Base-by-base conservation (phyloP, 768 basidiomycete genomes). In the Lactifluus hygrophoroides region DNA sequence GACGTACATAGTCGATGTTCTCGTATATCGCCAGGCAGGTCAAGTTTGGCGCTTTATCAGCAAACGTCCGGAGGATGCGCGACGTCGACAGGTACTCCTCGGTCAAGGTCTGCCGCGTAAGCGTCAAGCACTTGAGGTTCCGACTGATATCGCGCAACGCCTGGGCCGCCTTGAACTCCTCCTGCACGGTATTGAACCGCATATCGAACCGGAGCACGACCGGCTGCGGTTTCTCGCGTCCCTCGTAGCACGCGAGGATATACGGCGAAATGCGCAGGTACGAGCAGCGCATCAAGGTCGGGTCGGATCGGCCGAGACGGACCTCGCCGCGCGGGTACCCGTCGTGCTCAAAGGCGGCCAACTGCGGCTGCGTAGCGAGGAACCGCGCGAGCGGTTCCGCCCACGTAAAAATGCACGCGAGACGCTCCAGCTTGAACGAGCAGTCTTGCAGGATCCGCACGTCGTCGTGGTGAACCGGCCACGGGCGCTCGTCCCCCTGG, bases 1-100 rank as follows among this genome's bases (percentile, higher is more conserved):
- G 9, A 56, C 61, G 47, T 30, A 62, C 61, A 21, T 50, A 62
- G 16, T 62, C 61, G 11, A 62, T 44, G 23, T 47, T 50, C 35
- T 62, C 61, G 37, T 51, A 62, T 23, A 62, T 38, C n/a, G 52
- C 61, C 27, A 62, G 48, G 48, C 47, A 51, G 2, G 58, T 54
- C 35, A 62, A 8, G 9, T 60, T 44, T 0, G 58, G 61, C 27
- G 61, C 59, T 1, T 34, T 23, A 19, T 60, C 53, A n/a, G 53
- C 52, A 38, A 62, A 61, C 19, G 40, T 37, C 4, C 43, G 11
- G 17, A 62, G 48, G 35, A 62, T 51, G 10, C 48, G 53, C 19
- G 58, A 52, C 7, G 61, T 54, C 11, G 57, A 51, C 17, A 62
- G n/a, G 54, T 60, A 62, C 38, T 60, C 52, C 17, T 46, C 58